Evolutionary conservation across 768 basidiomycete species (phyloP).

Genomic region (Macrolepiota fuliginosa): DNA sequence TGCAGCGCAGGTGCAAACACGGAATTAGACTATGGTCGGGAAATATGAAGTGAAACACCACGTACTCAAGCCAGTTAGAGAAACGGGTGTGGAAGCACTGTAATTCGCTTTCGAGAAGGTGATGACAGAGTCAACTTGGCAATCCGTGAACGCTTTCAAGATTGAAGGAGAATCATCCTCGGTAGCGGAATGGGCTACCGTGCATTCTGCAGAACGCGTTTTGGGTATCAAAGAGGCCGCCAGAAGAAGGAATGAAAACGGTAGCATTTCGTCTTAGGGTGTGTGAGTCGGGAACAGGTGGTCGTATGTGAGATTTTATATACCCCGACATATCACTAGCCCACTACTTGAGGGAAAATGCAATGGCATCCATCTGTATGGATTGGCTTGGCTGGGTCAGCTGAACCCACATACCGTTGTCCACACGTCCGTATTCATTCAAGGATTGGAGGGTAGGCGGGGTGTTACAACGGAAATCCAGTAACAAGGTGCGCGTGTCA

Average conservation of each 20-base stretch:
- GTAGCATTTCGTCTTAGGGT: neutral
- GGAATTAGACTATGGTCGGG: neutral
- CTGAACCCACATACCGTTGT: neutral
- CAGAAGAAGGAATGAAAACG: conserved; percentile 4
- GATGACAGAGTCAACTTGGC: conserved; percentile 30
- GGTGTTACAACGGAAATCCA: too few relatives aligned
- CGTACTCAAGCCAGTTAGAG: conserved; percentile 30
- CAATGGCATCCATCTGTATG: neutral
- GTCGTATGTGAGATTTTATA: neutral
- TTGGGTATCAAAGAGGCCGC: neutral
- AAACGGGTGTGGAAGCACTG: conserved; percentile 34
- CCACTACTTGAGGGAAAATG: neutral
- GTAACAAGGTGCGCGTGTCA: too few relatives aligned
- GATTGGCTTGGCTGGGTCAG: neutral
- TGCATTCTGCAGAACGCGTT: conserved; percentile 19
- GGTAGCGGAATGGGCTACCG: conserved; percentile 24
- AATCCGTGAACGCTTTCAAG: conserved; percentile 32
- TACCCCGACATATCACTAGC: neutral
- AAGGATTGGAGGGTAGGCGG: neutral
- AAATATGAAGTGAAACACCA: neutral
- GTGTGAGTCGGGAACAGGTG: neutral
- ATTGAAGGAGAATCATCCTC: conserved; percentile 35
- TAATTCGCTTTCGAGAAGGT: conserved; percentile 33
- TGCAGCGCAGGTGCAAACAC: conserved; percentile 8
- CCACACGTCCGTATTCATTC: neutral